Percentiles rank a stretch among this genome's conserved stretches.
phyloP scores from a whole-genome alignment of 805 yeast genomes.

The Spathaspora passalidarum region DNA sequence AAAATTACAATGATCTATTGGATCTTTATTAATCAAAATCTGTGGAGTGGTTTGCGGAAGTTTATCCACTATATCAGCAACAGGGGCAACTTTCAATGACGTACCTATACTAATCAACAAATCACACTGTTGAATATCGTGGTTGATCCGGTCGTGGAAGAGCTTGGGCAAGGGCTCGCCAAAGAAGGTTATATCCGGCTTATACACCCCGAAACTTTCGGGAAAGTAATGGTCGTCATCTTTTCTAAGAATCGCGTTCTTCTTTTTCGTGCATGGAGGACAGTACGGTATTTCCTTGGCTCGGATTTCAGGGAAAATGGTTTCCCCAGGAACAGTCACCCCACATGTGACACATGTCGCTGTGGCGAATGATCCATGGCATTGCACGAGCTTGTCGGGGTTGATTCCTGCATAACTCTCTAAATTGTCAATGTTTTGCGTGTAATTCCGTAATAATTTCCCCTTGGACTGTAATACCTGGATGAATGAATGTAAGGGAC shows the following conservation, averaged over 20 bases:
- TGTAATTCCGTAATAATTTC: conserved; percentile 39
- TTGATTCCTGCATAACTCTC: conserved; percentile 49
- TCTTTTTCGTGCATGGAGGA: conserved; percentile 26
- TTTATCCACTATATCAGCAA: conserved; percentile 36
- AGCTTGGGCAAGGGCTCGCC: conserved; percentile 62
- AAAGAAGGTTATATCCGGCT: conserved; percentile 86
- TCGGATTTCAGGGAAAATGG: conserved; percentile 47
- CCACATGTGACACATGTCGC: conserved; percentile 79
- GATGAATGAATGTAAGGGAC: conserved; percentile 40
- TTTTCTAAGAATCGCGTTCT: conserved; percentile 17
- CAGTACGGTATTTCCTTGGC: conserved; percentile 55
- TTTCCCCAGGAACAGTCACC: conserved; percentile 49
- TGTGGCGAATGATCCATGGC: conserved; percentile 77
- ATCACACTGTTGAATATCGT: conserved; percentile 71
- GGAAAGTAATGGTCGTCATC: conserved; percentile 24
- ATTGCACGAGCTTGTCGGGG: conserved; percentile 63
- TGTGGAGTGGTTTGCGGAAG: conserved; percentile 35
- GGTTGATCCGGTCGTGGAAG: conserved; percentile 28
- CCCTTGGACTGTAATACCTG: conserved; percentile 33
- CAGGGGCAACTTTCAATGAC: conserved; percentile 64
- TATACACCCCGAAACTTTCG: conserved; percentile 53
- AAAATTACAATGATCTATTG: conserved; percentile 33
- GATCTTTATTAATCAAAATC: conserved; percentile 37
- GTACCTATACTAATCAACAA: conserved; percentile 83
- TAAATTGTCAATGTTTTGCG: conserved; percentile 44